Evolutionary conservation across 2,329 filamentous ascomycete genomes (phyloP), one percentile per base, ranked within the genome.

Genomic region (Neonectria magnoliae): DNA sequence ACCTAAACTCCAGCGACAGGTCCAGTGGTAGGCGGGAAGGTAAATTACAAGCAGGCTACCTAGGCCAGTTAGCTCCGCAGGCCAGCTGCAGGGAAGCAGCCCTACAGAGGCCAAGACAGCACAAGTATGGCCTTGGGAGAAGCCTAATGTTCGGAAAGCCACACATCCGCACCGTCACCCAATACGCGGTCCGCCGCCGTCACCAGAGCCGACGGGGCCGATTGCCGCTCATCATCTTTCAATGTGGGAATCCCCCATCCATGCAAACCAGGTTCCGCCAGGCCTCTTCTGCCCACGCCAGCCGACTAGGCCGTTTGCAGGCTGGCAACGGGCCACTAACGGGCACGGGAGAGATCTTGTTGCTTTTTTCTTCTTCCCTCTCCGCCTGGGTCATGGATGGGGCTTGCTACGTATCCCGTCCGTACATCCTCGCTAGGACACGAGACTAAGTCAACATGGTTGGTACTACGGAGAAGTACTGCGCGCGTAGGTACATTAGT

Each of bases 221-320:
- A 25, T 31, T 14, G 16, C 44, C 9, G 29, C 41, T 50, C 22
- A 14, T 57, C 51, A 38, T 38, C 42, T 9, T 5, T 20, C 10
- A 51, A 64, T 62, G 66, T 59, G 58, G 55, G 51, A 65, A 53
- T 60, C 57, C 50, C 29, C 48, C 48, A 45, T 57, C 44, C 53
- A 54, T 51, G 54, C 50, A 53, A 60, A 57, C 57, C 58, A 67
- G 64, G 64, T 60, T 60, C 54, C 41, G 11, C 57, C 11, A 48
- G 18, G 48, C 41, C 27, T 25, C 51, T 38, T 29, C 27, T 50
- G 36, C 36, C 55, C 48, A 60, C 22, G 22, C 29, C 42, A 14
- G 45, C 62, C 47, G 41, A 45, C 66, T 54, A 63, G 51, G 48
- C 65, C 58, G 13, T 57, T 63, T 63, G 29, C 59, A 62, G 58